Conservation (phyloP, 1,139 yeast genomes). For the Yamadazyma buinensis region DNA sequence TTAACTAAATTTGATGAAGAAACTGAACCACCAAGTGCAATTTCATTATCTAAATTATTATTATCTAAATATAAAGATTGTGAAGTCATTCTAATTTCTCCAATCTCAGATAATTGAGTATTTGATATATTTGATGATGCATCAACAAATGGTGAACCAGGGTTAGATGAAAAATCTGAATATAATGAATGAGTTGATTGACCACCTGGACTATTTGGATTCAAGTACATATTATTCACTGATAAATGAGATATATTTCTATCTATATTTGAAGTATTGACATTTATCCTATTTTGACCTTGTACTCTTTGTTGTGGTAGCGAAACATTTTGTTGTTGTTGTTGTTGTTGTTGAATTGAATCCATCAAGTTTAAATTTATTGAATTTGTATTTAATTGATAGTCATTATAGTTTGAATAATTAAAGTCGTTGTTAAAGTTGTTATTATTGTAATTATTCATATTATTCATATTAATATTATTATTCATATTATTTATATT, state of each 20-base stretch:
- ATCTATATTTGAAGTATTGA: no score
- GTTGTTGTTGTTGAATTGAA: neutral
- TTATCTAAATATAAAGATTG: conserved; percentile 11
- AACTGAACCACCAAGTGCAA: conserved; percentile 40
- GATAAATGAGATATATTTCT: no score
- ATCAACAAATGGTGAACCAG: conserved; percentile 38
- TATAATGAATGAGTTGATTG: conserved; percentile 74
- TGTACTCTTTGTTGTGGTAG: neutral
- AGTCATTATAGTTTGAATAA: neutral
- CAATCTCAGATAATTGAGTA: conserved; percentile 7
- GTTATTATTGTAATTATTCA: neutral
- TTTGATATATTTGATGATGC: conserved; percentile 24
- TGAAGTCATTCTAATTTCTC: conserved; percentile 1
- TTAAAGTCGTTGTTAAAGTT: neutral
- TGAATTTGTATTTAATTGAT: neutral
- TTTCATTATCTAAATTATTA: conserved; percentile 29
- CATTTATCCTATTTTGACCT: no score
- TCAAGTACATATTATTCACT: conserved; percentile 63
- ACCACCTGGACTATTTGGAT: conserved; percentile 94
- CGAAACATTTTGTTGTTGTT: neutral
- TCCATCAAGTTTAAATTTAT: conserved; percentile 2
- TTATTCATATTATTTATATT: neutral
- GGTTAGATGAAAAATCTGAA: conserved; percentile 39
- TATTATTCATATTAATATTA: neutral
- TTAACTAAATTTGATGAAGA: conserved; percentile 31